Percentiles rank a stretch among this genome's conserved stretches.
These are phyloP conservation scores for Coemansia sp. DNA, from an alignment of 192 early-diverging fungal genomes.

Conservation along the genomic window DNA sequence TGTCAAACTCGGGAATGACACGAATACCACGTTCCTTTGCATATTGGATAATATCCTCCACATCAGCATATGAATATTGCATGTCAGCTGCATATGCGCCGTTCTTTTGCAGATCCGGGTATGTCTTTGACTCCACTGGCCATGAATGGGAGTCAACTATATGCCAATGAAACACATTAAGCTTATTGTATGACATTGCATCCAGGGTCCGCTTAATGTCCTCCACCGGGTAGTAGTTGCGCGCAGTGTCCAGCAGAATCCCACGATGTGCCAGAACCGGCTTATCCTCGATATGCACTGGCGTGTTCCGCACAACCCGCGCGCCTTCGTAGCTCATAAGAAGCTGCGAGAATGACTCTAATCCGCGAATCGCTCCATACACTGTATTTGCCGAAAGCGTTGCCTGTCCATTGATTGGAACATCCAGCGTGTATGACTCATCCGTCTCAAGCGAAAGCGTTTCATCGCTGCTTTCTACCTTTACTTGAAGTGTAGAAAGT, in stretches of 20 bases:
- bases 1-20: slow-evolving; percentile 91
- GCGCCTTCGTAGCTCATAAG: slow-evolving; percentile 48
- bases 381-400: slow-evolving; percentile 59
- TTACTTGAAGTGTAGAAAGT: slow-evolving; percentile 49
- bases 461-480: slow-evolving; percentile 48
- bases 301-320: slow-evolving; percentile 56
- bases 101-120: slow-evolving; percentile 62
- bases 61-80: slow-evolving; percentile 71
- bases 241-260: slow-evolving; percentile 65
- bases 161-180: slow-evolving; percentile 82
- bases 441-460: slow-evolving; percentile 60
- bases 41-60: slow-evolving; percentile 69
- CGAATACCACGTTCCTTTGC: slow-evolving; percentile 74
- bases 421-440: slow-evolving; percentile 70
- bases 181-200: slow-evolving; percentile 70
- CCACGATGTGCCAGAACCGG: slow-evolving; percentile 69
- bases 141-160: slow-evolving; percentile 70
- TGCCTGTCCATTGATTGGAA: slow-evolving; percentile 57
- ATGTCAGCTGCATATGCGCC: slow-evolving; percentile 66
- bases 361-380: slow-evolving; percentile 68
- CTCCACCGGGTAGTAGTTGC: slow-evolving; percentile 65
- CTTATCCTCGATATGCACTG: slow-evolving; percentile 61
- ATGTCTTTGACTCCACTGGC: slow-evolving; percentile 63
- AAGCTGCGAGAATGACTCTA: slow-evolving; percentile 73
- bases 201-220: slow-evolving; percentile 63